Evolutionary conservation across 495 filamentous ascomycete species (phyloP).

Genomic region (Aspergillus egyptiacus): DNA sequence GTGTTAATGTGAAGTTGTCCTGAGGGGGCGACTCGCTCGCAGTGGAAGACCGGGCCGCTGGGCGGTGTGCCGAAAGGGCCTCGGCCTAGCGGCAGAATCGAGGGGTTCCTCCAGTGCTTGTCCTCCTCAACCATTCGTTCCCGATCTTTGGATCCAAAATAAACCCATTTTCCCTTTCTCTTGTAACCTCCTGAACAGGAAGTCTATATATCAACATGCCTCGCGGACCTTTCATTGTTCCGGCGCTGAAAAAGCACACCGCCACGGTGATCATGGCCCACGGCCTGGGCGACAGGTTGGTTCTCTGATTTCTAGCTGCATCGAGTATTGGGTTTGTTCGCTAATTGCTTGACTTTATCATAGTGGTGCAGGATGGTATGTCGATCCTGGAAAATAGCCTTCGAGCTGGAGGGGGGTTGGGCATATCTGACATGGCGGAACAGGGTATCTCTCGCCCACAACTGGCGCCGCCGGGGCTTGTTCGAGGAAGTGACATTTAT

Average conservation of each 20-base stretch:
- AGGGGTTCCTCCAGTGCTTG: constrained; percentile 11
- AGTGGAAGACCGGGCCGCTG: too few species aligned
- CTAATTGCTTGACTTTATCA: constrained; percentile 13
- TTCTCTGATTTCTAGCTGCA: too few species aligned
- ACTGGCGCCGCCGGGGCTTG: constrained; percentile 75
- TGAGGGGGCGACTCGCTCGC: too few species aligned
- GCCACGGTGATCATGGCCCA: constrained; percentile 93
- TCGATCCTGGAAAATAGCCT: background rate
- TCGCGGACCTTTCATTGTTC: constrained; percentile 64
- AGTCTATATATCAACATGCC: constrained; percentile 43
- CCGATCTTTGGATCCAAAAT: background rate
- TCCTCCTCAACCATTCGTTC: background rate
- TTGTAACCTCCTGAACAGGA: too few species aligned
- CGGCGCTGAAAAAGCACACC: constrained; percentile 84
- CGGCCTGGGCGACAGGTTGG: constrained; percentile 75
- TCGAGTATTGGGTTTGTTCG: background rate
- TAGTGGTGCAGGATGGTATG: constrained; percentile 66
- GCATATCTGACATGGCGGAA: background rate
- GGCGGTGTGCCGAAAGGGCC: too few species aligned
- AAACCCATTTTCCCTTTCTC: background rate
- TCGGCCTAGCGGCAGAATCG: constrained; percentile 26
- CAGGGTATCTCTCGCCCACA: constrained; percentile 74
- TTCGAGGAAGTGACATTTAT: constrained; percentile 90
- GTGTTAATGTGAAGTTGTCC: too few species aligned
- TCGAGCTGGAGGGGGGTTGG: background rate